Percentiles rank a stretch among this genome's conserved stretches.
phyloP scores from a whole-genome alignment of 1,284 basidiomycete genomes.

The Ustilago hordei region DNA sequence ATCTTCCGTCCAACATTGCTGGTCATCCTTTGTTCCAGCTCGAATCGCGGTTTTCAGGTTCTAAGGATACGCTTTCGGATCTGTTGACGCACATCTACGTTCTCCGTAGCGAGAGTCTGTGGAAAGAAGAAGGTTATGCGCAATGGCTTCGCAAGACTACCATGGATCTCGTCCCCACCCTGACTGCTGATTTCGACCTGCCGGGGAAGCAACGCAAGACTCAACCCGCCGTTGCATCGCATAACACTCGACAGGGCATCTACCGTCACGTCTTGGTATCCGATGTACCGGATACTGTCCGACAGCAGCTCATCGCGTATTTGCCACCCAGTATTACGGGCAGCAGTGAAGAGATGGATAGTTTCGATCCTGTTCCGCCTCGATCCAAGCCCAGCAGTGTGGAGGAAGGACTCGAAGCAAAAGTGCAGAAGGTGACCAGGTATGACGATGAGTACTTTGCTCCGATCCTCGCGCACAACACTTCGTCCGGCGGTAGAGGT shows the following conservation, averaged over 20 bases:
- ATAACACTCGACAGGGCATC: constrained; percentile 49
- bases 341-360: constrained; percentile 54
- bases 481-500: constrained; percentile 3
- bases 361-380: constrained; percentile 67
- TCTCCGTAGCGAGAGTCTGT: constrained; percentile 59
- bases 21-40: constrained; percentile 32
- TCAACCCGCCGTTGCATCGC: constrained; percentile 25
- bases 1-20: constrained; percentile 42
- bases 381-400: background rate
- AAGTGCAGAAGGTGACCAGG: constrained; percentile 34
- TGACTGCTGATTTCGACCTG: constrained; percentile 26
- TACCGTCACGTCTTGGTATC: constrained; percentile 67
- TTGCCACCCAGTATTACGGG: constrained; percentile 58
- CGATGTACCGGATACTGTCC: constrained; percentile 62
- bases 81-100: constrained; percentile 65
- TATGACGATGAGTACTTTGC: constrained; percentile 65
- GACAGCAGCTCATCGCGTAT: constrained; percentile 61
- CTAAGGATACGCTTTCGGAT: constrained; percentile 41
- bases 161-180: constrained; percentile 20
- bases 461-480: constrained; percentile 20
- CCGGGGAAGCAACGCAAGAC: constrained; percentile 7
- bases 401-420: constrained; percentile 8
- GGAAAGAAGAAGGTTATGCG: constrained; percentile 58
- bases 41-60: constrained; percentile 15
- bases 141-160: constrained; percentile 57